Evolutionary conservation across 176 grass and related monocot species (phyloP).

Genomic region (Tillandsia fasciculata): DNA sequence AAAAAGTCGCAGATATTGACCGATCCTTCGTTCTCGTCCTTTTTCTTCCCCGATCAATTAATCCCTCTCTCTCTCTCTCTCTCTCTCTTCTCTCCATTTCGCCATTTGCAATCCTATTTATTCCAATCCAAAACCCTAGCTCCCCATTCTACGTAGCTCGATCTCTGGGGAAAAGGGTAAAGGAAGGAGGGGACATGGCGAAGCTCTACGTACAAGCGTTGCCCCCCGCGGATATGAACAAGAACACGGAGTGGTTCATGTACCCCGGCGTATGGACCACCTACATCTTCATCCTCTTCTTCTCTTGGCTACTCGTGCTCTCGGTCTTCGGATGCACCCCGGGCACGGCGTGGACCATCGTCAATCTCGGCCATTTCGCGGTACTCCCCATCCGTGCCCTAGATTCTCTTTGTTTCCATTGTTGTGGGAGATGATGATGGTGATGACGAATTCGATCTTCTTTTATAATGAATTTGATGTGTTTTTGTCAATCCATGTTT

Average conservation of each 20-base stretch:
- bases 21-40: neutral
- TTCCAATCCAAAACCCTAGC: no score
- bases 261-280: slow-evolving; percentile 51
- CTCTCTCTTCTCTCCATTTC: neutral
- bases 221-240: slow-evolving; percentile 40
- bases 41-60: neutral
- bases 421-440: slow-evolving; percentile 1
- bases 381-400: neutral
- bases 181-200: neutral
- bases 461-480: neutral
- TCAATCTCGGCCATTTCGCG: slow-evolving; percentile 32
- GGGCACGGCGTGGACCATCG: slow-evolving; percentile 28
- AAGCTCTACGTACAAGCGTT: neutral
- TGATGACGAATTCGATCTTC: neutral
- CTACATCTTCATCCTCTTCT: slow-evolving; percentile 41
- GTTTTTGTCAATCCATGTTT: neutral
- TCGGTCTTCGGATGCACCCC: slow-evolving; percentile 25
- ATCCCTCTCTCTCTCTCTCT: neutral
- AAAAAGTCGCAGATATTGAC: no score
- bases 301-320: slow-evolving; percentile 29
- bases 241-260: slow-evolving; percentile 62
- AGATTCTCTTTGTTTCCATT: neutral
- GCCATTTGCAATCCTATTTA: no score
- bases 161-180: neutral
- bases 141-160: no score